Conservation (phyloP, 2,329 filamentous ascomycete species). For the Daldinia sp. region DNA sequence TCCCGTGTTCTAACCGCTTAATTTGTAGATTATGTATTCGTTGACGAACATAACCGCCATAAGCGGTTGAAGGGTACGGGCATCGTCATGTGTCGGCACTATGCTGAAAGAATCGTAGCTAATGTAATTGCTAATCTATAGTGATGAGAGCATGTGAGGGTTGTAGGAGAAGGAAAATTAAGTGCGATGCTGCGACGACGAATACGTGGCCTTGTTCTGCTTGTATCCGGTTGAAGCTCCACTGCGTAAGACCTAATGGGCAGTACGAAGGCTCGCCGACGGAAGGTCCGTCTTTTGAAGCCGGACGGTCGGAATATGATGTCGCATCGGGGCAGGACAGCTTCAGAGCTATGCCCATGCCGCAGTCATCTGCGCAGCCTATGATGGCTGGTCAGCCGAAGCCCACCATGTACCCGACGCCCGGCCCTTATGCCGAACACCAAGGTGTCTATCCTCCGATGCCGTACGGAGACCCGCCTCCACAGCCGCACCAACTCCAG, state of each 20-base stretch:
- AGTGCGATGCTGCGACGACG: constrained; percentile 96
- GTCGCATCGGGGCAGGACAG: constrained; percentile 58
- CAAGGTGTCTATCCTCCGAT: constrained; percentile 61
- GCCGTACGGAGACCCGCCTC: constrained; percentile 61
- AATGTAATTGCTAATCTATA: constrained; percentile 54
- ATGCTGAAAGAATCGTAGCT: constrained; percentile 32
- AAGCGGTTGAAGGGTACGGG: constrained; percentile 89
- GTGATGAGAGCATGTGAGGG: constrained; percentile 98
- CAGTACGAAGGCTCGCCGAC: constrained; percentile 72
- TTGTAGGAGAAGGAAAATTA: constrained; percentile 94
- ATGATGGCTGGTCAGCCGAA: constrained; percentile 59
- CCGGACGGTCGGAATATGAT: constrained; percentile 59
- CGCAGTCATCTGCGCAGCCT: constrained; percentile 59
- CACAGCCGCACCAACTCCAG: constrained; percentile 61
- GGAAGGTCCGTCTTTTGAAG: constrained; percentile 63
- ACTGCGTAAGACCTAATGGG: constrained; percentile 90
- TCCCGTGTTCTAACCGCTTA: constrained; percentile 36
- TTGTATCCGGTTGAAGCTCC: constrained; percentile 90
- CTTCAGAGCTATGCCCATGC: constrained; percentile 66
- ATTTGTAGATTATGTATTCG: constrained; percentile 91
- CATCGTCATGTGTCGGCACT: constrained; percentile 15
- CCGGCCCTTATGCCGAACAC: constrained; percentile 62
- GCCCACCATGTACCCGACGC: constrained; percentile 62
- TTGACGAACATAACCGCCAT: constrained; percentile 98
- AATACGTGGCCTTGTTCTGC: constrained; percentile 98